Base-by-base conservation (phyloP, 2,329 filamentous ascomycete species). In the Colletotrichum siamense region DNA sequence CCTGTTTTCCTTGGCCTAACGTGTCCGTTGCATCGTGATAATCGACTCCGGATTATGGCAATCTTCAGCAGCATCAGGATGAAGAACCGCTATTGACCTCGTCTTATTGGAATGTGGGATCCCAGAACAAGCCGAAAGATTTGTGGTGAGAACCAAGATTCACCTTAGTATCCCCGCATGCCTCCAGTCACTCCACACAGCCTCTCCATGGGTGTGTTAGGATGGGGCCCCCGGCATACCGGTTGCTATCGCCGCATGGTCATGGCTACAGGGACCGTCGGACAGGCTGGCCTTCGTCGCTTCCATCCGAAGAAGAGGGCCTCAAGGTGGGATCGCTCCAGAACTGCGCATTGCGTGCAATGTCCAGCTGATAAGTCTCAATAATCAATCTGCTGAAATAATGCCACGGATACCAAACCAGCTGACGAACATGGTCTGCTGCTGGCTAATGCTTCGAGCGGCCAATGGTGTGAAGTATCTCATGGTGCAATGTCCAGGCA, bases 271-370 rank as follows among this genome's bases (percentile, higher is more conserved):
- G 59, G 64, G 59, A 69, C 34, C 55, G 55, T 73, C 73, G 73
- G 73, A 64, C 73, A 76, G 70, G 71, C 64, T 61, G 59, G 70
- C 69, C 73, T 76, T 63, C 69, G 57, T 64, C 22, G 73, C 39
- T 73, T 28, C 49, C 22, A 22, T 49, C 32, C 26, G 15, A 68
- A 16, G 44, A 52, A 52, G 44, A 24, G 30, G 30, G 22, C 59
- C 32, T 30, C 16, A 6, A n/a, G 59, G 28, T 32, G 26, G 30
- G 28, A 52, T 52, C 44, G 44, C n/a, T 66, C 32, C 63, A 66
- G 16, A 66, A 32, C 36, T 24, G 59, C 26, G 36, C 36, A 32
- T 64, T 70, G 12, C 44, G 44, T 52, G 44, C n/a, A 22, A 49
- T 63, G 13, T 26, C 32, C 59, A 49, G 26, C 26, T 62, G 55